Base-by-base conservation (phyloP, 179 eudicot genomes). In the Nepenthes alata region DNA sequence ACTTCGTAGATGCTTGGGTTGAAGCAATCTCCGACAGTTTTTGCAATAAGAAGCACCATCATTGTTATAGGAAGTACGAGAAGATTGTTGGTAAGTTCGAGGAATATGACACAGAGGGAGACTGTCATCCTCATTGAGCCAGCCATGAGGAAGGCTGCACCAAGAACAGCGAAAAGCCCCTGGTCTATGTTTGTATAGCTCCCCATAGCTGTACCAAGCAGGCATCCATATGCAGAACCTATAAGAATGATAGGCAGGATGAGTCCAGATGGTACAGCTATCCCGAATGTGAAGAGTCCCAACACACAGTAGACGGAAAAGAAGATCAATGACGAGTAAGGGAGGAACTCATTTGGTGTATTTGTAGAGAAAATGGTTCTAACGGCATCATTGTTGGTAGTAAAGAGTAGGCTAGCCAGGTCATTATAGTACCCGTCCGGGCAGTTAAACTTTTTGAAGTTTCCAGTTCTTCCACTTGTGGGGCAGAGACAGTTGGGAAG, bases 71-170 rank as follows among this genome's bases (percentile, higher is more conserved):
- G 98, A 36, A 91, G 80, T 71, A 91, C 53, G 15, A 82, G 76
- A 34, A 91, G 83, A 63, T 91, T 91, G 74, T 91, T 91, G 50
- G 91, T 91, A 39, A 91, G 91, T 59, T 91, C 96, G 6, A 91
- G 89, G 78, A 88, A 89, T 61, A 91, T 91, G 11, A 91, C 91
- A 56, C 96, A 84, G 6, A 91, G 78, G 2, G 98, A 91, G 47
- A 91, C 98, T 5, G 96, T 88, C 96, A 88, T 91, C 62, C 98
- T 81, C 98, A 91, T 91, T 8, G 98, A 88, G 41, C 96, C 98
- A 47, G 96, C 86, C 96, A 91, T 88, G 68, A 91, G 89, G 35
- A 96, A 81, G 54, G 98, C 98, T 35, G 96, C 96, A 0, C 98
- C 98, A 10, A 91, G 87, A 39, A 91, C 98, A 0, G 98, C 95